phyloP scores from a whole-genome alignment of 306 rosid species.

The Cucumis melo region DNA sequence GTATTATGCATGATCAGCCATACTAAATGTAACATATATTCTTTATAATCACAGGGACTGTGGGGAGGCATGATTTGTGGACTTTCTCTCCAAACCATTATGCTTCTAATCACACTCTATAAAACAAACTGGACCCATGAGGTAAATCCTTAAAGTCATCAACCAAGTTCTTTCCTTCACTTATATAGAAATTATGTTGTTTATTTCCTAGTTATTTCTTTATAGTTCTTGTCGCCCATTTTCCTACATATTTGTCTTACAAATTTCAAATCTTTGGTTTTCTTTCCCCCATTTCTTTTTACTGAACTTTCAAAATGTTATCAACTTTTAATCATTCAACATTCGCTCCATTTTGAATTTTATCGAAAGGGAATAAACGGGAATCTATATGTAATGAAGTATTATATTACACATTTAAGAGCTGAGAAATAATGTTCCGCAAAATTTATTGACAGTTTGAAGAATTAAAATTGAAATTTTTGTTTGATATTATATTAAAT shows the following conservation, averaged over 20 bases:
- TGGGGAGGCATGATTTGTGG: slow-evolving; percentile 61
- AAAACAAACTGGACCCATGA: slow-evolving; percentile 49
- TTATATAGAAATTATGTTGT: not conserved
- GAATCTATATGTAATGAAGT: too few species aligned
- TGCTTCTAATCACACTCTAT: slow-evolving; percentile 28
- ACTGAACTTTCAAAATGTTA: too few species aligned
- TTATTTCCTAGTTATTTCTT: not conserved
- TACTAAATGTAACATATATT: not conserved
- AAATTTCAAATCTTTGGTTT: not conserved
- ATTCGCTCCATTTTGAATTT: not conserved
- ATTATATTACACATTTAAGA: not conserved
- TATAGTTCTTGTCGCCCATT: not conserved
- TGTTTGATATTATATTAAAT: too few species aligned
- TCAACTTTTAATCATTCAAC: not conserved
- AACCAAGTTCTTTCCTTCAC: not conserved
- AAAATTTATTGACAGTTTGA: not conserved
- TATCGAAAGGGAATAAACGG: not conserved
- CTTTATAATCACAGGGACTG: slow-evolving; percentile 25
- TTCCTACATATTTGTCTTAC: not conserved
- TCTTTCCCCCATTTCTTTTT: too few species aligned
- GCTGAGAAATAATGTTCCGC: not conserved
- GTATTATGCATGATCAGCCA: not conserved
- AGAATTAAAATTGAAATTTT: not conserved
- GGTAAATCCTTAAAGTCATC: slow-evolving; percentile 10
- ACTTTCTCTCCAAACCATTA: slow-evolving; percentile 34